phyloP scores from a whole-genome alignment of 2,329 filamentous ascomycete genomes.

The Alternaria ethzedia region DNA sequence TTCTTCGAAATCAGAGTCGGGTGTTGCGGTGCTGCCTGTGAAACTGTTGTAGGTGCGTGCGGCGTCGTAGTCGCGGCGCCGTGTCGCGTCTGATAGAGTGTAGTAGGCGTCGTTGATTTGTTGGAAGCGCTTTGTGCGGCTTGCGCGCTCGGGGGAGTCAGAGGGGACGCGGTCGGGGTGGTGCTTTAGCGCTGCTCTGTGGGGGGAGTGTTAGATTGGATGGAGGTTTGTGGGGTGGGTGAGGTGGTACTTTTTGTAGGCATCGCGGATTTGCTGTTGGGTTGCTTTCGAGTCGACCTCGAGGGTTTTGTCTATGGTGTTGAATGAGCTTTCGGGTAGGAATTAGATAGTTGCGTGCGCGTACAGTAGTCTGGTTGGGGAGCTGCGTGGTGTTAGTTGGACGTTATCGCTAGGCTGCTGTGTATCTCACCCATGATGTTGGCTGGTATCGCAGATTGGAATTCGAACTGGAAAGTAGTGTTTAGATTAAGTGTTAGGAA shows the following conservation, averaged over 20 bases:
- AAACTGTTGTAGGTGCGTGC: conserved; percentile 65
- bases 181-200: conserved; percentile 83
- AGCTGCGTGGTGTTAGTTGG: conserved; percentile 25
- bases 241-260: conserved; percentile 78
- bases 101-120: conserved; percentile 93
- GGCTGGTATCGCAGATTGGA: background rate
- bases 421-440: conserved; percentile 29
- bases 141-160: conserved; percentile 80
- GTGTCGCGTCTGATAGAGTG: conserved; percentile 78
- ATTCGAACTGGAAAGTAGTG: background rate
- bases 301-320: conserved; percentile 54
- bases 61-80: conserved; percentile 84
- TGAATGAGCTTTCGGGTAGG: background rate
- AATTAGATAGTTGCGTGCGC: background rate
- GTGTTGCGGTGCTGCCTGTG: conserved; percentile 51
- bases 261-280: conserved; percentile 84
- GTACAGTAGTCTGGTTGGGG: conserved; percentile 37
- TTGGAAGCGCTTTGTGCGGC: conserved; percentile 87
- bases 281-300: conserved; percentile 76
- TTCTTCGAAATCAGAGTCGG: conserved; percentile 57
- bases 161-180: conserved; percentile 89
- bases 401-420: background rate
- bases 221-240: background rate
- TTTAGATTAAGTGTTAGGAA: background rate
- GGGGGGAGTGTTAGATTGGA: conserved; percentile 6